Percentiles rank a stretch among this genome's conserved stretches.
phyloP scores from a whole-genome alignment of 345 rosid species.

The Kandelia obovata region DNA sequence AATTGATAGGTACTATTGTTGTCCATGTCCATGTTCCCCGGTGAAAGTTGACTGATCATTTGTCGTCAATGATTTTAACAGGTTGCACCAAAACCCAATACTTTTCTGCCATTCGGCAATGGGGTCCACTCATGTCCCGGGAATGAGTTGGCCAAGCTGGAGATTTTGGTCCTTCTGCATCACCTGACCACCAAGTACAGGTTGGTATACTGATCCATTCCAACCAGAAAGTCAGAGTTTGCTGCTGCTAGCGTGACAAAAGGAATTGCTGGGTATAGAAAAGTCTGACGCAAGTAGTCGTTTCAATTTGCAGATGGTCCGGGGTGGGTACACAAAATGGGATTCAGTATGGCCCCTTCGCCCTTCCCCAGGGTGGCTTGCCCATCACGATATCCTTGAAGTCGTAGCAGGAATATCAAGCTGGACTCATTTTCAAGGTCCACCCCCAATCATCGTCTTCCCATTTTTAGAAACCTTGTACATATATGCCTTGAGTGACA shows the following conservation, averaged over 20 bases:
- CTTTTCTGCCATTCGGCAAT: slow-evolving; percentile 88
- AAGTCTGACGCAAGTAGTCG: slow-evolving; percentile 27
- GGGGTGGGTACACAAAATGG: slow-evolving; percentile 47
- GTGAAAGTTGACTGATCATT: neutral
- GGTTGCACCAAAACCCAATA: slow-evolving; percentile 79
- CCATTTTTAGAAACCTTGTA: neutral
- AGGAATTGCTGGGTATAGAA: slow-evolving; percentile 10
- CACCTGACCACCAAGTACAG: slow-evolving; percentile 88
- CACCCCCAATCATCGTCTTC: neutral
- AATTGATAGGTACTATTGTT: too few species aligned
- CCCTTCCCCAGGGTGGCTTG: slow-evolving; percentile 77
- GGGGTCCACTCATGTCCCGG: slow-evolving; percentile 92
- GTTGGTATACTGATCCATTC: slow-evolving; percentile 31
- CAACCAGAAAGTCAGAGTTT: neutral
- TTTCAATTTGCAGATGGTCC: slow-evolving; percentile 54
- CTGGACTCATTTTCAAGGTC: neutral
- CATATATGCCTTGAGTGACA: too few species aligned
- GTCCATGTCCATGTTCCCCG: too few species aligned
- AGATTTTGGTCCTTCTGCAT: slow-evolving; percentile 74
- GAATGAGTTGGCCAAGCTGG: slow-evolving; percentile 78
- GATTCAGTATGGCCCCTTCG: slow-evolving; percentile 82
- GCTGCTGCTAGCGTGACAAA: neutral
- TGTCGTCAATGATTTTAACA: slow-evolving; percentile 23
- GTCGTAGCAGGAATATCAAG: slow-evolving; percentile 6
- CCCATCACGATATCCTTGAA: slow-evolving; percentile 61